These are phyloP conservation scores for Malus sieversii DNA, from an alignment of 306 rosid genomes.

Conservation along the genomic window DNA sequence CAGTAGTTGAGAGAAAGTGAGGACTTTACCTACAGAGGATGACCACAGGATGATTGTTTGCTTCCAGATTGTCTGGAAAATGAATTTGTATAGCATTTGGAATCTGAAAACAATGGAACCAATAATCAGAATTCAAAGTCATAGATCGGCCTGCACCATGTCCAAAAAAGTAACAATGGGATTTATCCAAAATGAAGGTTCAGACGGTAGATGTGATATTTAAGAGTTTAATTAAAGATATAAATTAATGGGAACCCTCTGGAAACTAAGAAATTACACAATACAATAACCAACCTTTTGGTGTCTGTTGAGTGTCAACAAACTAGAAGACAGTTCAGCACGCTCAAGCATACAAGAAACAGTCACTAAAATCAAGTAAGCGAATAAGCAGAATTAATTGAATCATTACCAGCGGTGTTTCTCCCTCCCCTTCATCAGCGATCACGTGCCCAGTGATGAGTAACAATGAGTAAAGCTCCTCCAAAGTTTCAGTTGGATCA, in stretches of 20 bases:
- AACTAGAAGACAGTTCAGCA: neutral
- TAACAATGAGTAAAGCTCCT: constrained; percentile 86
- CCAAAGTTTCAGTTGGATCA: constrained; percentile 78
- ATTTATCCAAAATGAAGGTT: no score
- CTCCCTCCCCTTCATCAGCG: constrained; percentile 98
- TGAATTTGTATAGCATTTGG: constrained; percentile 68
- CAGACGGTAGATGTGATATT: no score
- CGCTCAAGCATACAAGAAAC: neutral
- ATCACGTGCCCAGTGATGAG: constrained; percentile 79
- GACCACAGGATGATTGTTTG: constrained; percentile 74
- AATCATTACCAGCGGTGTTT: constrained; percentile 68
- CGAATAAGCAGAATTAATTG: neutral
- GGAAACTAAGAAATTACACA: neutral
- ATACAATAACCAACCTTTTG: neutral
- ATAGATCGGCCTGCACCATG: neutral
- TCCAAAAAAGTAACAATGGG: neutral
- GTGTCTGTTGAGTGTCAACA: neutral
- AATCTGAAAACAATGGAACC: constrained; percentile 41
- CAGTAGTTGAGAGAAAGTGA: constrained; percentile 4
- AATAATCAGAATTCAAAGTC: neutral
- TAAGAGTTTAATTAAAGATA: neutral
- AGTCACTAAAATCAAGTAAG: neutral
- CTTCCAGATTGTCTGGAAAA: constrained; percentile 51
- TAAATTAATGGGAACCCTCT: neutral
- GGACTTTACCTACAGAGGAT: constrained; percentile 66